Base-by-base conservation (phyloP, 2,329 filamentous ascomycete species). In the Macrophomina pseudophaseolina region DNA sequence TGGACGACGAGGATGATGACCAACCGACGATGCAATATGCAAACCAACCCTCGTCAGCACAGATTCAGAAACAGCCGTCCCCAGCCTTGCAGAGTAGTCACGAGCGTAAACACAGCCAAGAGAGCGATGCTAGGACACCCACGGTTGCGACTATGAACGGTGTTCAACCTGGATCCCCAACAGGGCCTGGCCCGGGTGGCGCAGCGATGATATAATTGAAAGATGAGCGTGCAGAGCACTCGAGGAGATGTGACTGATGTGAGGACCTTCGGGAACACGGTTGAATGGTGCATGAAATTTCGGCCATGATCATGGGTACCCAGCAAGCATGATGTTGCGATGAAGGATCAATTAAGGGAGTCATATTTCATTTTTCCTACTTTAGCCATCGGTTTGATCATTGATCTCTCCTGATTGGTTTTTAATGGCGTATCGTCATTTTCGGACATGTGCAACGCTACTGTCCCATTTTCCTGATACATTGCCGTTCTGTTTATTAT, bases 1-100 rank as follows among this genome's bases (percentile, higher is more conserved):
- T 73, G 14, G 74, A 76, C 16, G 73, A 76, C 52, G 72, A 75
- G 9, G 67, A 58, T 30, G 52, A 66, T 9, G 64, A 59, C 18
- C 42, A 59, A 9, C 30, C 38, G 7, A 18, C 33, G 5, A n/a
- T 33, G 64, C 58, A 62, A 28, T 62, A 62, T 32, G 48, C 44
- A 8, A 60, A 30, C 23, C 11, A 18, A 7, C 30, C 35, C 28
- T 40, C 46, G 53, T 49, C 64, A n/a, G 14, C 11, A 42, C 64
- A 63, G 33, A 18, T n/a, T 33, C 53, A 60, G 30, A 35, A 66
- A 48, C 56, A 51, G 30, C 44, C 48, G 16, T 42, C 48, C 5
- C 54, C 48, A 6, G 65, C 35, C 16, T 14, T 14, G 46, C 51
- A 66, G 23, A 30, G 35, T 16, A 59, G 32, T 32, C 51, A 48